Percentiles rank a stretch among this genome's conserved stretches.
Conservation (phyloP, 768 basidiomycete genomes). For the Suillus luteus region DNA sequence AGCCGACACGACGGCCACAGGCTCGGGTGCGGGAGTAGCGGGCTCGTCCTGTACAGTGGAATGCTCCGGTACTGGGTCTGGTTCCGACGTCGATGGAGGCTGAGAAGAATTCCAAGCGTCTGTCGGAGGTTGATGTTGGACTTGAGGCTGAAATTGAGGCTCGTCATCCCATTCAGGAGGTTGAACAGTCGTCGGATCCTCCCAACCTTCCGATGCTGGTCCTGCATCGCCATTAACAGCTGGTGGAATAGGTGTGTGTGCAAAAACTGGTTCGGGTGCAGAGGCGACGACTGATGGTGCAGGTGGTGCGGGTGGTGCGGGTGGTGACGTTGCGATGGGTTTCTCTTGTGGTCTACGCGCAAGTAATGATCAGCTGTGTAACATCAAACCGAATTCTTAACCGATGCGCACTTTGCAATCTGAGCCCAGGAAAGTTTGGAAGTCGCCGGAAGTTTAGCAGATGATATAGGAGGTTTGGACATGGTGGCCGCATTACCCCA, state of each 20-base stretch:
- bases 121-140: conserved; percentile 20
- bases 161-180: conserved; percentile 76
- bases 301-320: conserved; percentile 33
- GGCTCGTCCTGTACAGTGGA: conserved; percentile 37
- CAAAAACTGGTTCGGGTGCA: conserved; percentile 24
- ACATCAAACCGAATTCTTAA: conserved; percentile 9
- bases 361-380: conserved; percentile 9
- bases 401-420: conserved; percentile 62
- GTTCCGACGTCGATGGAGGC: conserved; percentile 30
- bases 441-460: conserved; percentile 62
- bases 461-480: conserved; percentile 25
- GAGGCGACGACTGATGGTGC: conserved; percentile 25
- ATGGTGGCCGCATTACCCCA: conserved; percentile 31
- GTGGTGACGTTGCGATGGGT: conserved; percentile 45
- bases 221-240: conserved; percentile 37
- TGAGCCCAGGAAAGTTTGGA: conserved; percentile 88
- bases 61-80: conserved; percentile 23
- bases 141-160: conserved; percentile 39
- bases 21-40: conserved; percentile 30
- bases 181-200: conserved; percentile 73
- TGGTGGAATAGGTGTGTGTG: conserved; percentile 30
- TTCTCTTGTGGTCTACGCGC: conserved; percentile 64
- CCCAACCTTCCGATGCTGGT: conserved; percentile 51
- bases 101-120: conserved; percentile 32
- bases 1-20: conserved; percentile 30